These are phyloP conservation scores for Lactarius sanguifluus DNA, from an alignment of 768 basidiomycete genomes.

Conservation along the genomic window DNA sequence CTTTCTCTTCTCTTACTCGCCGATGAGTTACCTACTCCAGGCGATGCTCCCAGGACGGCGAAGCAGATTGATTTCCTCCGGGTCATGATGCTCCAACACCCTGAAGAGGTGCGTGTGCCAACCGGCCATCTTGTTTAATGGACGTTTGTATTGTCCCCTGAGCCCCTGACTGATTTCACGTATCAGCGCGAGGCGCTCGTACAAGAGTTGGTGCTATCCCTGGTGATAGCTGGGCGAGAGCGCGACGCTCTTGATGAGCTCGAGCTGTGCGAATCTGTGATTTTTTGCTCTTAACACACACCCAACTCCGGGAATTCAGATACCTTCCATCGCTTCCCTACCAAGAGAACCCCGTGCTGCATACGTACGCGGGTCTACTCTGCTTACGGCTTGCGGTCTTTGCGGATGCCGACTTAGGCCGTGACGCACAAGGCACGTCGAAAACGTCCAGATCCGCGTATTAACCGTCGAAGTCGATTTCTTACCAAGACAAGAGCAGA, in stretches of 20 bases:
- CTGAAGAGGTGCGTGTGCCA: conserved; percentile 56
- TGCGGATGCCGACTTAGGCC: conserved; percentile 4
- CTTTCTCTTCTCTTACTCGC: conserved; percentile 58
- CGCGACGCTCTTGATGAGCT: conserved; percentile 80
- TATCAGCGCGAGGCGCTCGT: conserved; percentile 70
- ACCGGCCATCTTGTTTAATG: not conserved
- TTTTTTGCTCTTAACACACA: conserved; percentile 6
- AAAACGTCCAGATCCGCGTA: conserved; percentile 2
- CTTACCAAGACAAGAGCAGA: not conserved
- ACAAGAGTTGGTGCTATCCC: conserved; percentile 67
- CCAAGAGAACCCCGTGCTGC: conserved; percentile 75
- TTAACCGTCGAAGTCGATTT: not conserved
- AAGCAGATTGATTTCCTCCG: conserved; percentile 60
- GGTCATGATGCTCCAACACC: conserved; percentile 67
- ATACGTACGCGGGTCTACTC: conserved; percentile 80
- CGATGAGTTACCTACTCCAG: conserved; percentile 30
- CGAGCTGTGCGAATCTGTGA: conserved; percentile 60
- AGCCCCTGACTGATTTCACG: not conserved
- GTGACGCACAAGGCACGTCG: conserved; percentile 16
- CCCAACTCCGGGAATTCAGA: conserved; percentile 40
- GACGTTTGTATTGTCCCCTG: not conserved
- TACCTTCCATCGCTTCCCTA: conserved; percentile 88
- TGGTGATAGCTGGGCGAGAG: conserved; percentile 58
- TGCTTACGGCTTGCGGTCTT: conserved; percentile 61
- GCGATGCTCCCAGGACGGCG: conserved; percentile 29